Conservation (phyloP, 2,329 filamentous ascomycete genomes). For the Tolypocladium inflatum region DNA sequence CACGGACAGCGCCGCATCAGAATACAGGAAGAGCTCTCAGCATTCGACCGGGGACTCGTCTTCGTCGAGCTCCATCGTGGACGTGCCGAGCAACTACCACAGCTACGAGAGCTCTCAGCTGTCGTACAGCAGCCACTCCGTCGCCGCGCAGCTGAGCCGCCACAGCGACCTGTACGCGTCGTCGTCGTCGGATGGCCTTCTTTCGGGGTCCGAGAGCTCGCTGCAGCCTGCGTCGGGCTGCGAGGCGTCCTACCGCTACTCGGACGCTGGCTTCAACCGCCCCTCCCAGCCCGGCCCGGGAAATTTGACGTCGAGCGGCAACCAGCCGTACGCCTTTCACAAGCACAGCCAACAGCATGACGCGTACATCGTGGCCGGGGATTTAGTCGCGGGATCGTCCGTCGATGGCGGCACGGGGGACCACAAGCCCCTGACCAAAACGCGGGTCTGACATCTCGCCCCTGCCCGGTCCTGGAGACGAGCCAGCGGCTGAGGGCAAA, state of each 20-base stretch:
- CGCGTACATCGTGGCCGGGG: background rate
- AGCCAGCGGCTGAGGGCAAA: background rate
- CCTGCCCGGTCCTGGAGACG: background rate
- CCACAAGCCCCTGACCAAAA: background rate
- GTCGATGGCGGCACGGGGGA: background rate
- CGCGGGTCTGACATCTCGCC: background rate
- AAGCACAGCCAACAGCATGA: background rate
- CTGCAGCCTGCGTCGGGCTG: background rate
- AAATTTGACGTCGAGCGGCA: background rate
- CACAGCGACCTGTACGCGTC: background rate
- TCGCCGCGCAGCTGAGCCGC: background rate
- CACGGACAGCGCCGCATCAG: conserved; percentile 8
- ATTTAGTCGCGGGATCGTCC: background rate
- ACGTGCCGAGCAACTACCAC: background rate
- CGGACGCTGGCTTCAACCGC: background rate
- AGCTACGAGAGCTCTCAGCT: background rate
- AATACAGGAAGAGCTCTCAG: conserved; percentile 2
- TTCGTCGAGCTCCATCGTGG: background rate
- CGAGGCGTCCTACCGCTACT: background rate
- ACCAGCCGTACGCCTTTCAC: background rate
- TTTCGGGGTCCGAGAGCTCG: background rate
- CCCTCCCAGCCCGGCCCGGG: background rate
- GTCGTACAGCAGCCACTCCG: background rate
- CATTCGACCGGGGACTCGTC: background rate
- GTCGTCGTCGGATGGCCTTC: background rate